Evolutionary conservation across 495 filamentous ascomycete species (phyloP), one percentile per base, ranked within the genome.

Genomic region (Aspergillus coremiiformis): DNA sequence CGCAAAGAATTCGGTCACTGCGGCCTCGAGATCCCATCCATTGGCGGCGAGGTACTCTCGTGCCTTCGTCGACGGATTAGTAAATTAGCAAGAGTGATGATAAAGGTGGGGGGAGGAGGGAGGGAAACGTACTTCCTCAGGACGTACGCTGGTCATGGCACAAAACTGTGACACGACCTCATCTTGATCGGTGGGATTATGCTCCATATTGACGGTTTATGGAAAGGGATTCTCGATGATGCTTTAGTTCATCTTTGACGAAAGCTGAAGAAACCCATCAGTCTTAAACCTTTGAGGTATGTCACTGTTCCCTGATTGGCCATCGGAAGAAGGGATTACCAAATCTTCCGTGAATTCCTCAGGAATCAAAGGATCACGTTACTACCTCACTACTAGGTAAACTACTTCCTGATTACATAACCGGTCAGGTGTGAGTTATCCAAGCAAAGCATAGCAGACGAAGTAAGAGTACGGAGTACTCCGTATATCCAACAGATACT

Each of bases 151-250:
- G 3, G 90, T 92, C 60, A 95, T 73, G 46, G 72, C 72, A 65
- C 81, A 82, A 68, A 96, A 90, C 65, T 85, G 74, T 57, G 78
- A 77, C 53, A 93, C 82, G 51, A 87, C 68, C 57, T 78, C 76
- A 66, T 91, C 84, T 51, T 83, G 83, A 58, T 84, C 77, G 27
- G 65, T 57, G 63, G 72, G 71, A 61, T 68, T 69, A 69, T 82
- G 79, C 19, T 72, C 76, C 79, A 83, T 83, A 49, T 53, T 68
- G 55, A 56, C 32, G 30, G 44, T 54, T 50, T 52, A 22, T 20
- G 10, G 10, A 26, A 23, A 27, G 24, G 8, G 4, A 27, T 27
- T 4, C 24, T 4, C 4, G 49, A 56, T 54, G 41, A 42, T 20
- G 30, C n/a, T 39, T 33, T 48, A 50, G 46, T 39, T 39, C 14